Evolutionary conservation across 352 stramenopile species (phyloP).

Genomic region (Phytophthora citrophthora): DNA sequence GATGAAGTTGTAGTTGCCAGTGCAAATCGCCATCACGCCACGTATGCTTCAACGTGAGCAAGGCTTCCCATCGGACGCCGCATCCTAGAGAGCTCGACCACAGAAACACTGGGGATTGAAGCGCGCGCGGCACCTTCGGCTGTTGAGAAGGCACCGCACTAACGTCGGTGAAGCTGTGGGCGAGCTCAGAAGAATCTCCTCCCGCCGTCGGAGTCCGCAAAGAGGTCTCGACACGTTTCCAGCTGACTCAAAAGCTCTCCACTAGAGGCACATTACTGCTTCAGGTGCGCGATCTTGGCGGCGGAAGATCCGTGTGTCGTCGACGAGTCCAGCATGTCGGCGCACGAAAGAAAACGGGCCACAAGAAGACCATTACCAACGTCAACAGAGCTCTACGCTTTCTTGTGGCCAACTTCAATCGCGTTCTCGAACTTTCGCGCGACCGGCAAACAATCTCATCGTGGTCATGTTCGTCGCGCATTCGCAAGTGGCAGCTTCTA

Average conservation of each 20-base stretch:
- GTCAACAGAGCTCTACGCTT: neutral
- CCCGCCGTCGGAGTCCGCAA: neutral
- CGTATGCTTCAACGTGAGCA: conserved; percentile 20
- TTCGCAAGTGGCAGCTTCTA: conserved; percentile 8
- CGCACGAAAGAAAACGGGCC: conserved; percentile 13
- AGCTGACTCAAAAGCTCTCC: conserved; percentile 5
- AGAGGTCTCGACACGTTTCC: too few species aligned
- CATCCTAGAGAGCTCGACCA: conserved; percentile 31
- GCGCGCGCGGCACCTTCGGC: conserved; percentile 15
- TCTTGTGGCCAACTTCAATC: conserved; percentile 12
- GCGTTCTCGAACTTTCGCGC: conserved; percentile 1
- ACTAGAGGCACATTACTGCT: conserved; percentile 9
- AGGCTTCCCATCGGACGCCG: conserved; percentile 17
- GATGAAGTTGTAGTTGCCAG: neutral
- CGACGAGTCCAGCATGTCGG: neutral
- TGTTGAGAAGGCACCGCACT: conserved; percentile 17
- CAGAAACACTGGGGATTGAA: conserved; percentile 15
- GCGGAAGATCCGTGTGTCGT: conserved; percentile 3
- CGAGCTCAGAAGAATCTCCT: neutral
- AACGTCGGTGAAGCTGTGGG: neutral
- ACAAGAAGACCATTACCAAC: conserved; percentile 5
- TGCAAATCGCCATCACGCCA: conserved; percentile 6
- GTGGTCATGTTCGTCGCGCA: conserved; percentile 14
- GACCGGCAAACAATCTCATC: conserved; percentile 5
- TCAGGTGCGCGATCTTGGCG: conserved; percentile 5